Evolutionary conservation across 2,329 filamentous ascomycete genomes (phyloP), one percentile per base, ranked within the genome.

Genomic region (Teratosphaeria nubilosa): DNA sequence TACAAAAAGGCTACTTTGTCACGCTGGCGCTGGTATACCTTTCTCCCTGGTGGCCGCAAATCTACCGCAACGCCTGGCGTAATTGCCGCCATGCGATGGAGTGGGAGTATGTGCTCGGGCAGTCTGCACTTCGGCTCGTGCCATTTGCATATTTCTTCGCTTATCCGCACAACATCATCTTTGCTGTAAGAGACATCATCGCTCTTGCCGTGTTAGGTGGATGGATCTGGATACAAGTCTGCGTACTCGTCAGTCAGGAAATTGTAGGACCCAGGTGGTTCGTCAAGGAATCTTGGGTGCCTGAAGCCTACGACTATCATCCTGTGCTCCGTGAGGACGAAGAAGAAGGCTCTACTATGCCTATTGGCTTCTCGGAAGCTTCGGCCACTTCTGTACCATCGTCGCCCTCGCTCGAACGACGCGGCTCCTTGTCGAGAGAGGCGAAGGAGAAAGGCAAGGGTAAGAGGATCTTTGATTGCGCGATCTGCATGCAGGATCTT

Each of bases 1-100:
- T 81, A 1, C 78, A 80, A 25, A 76, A 76, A 2, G 69, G 78
- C 50, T 86, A 84, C 70, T 78, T 79, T 61, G 79, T 91, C 69
- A 63, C 79, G 2, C 75, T 95, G 24, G 80, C 83, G 1, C 84
- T 92, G 66, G 64, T 82, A 56, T 96, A 96, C 70, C 82, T 96
- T 51, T 96, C 91, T 22, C 86, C 96, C 69, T 97, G 92, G 92
- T 70, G 86, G 0, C 92, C 94, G 0, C 94, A 99, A 72, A 95
- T 97, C 64, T 83, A 88, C 69, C 88, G 94, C 62, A 99, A 99
- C 71, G 80, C 88, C 56, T 84, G 89, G 73, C 88, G 92, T 56
- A 96, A 96, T 74, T 96, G 91, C 72, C 89, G 91, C 48, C 89
- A 88, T 66, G 91, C 92, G 0, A 79, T 97, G n/a, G 82, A 86